Conservation (phyloP, 192 early-diverging fungal genomes). For the Backusella sp. region DNA sequence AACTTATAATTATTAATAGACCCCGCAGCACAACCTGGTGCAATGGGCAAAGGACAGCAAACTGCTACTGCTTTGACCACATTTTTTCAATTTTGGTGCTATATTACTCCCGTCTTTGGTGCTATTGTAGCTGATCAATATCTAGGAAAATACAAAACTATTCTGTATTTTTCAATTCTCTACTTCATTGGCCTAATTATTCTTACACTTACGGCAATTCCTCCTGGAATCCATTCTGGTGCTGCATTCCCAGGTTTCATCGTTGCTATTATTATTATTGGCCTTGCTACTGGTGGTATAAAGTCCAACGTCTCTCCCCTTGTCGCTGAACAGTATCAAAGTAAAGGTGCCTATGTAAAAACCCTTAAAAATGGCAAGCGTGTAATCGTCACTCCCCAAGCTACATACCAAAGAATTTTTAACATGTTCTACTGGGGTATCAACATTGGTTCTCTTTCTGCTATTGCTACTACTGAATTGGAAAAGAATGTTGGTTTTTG, state of each 20-base stretch:
- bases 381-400: slow-evolving; percentile 66
- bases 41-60: slow-evolving; percentile 51
- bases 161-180: slow-evolving; percentile 58
- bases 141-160: slow-evolving; percentile 75
- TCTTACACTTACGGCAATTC: slow-evolving; percentile 62
- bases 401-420: slow-evolving; percentile 78
- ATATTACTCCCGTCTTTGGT: slow-evolving; percentile 50
- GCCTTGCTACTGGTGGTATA: slow-evolving; percentile 77
- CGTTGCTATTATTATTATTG: slow-evolving; percentile 69
- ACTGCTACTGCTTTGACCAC: slow-evolving; percentile 54
- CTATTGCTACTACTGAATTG: slow-evolving; percentile 54
- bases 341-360: slow-evolving; percentile 57
- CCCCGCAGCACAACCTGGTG: slow-evolving; percentile 43
- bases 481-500: slow-evolving; percentile 64
- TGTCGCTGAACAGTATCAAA: slow-evolving; percentile 61
- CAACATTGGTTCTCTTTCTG: slow-evolving; percentile 66
- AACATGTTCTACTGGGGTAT: slow-evolving; percentile 85
- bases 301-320: slow-evolving; percentile 49
- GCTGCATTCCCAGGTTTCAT: slow-evolving; percentile 65
- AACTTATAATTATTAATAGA: slow-evolving; percentile 11
- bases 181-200: slow-evolving; percentile 67
- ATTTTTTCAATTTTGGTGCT: slow-evolving; percentile 57
- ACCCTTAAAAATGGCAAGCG: slow-evolving; percentile 53
- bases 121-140: slow-evolving; percentile 73
- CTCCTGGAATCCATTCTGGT: slow-evolving; percentile 48